Base-by-base conservation (phyloP, 768 basidiomycete genomes). In the Leccinum broughii region DNA sequence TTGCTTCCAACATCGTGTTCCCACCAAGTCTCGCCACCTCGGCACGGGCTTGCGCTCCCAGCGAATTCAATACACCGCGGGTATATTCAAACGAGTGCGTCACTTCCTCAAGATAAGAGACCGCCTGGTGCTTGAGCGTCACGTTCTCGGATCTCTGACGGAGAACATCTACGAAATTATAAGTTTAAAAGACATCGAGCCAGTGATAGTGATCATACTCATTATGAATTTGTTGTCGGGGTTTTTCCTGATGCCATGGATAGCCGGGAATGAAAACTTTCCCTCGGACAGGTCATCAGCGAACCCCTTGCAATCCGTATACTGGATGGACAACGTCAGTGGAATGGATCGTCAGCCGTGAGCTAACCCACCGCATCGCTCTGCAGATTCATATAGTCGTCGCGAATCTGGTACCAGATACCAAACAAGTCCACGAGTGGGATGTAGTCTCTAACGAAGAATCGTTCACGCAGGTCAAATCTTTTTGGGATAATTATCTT, bases 221-320 rank as follows among this genome's bases (percentile, higher is more conserved):
- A 97, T 79, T 34, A 98, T 81, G 72, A 89, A 89, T 37, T 86
- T 82, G 73, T 93, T 93, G 1, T 86, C 81, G 6, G 77, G 80
- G 68, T 94, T 86, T 7, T 89, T 83, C 35, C 90, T 87, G 51
- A 98, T 88, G 17, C 90, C 87, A 72, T 98, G 96, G 1, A 98
- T 88, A 46, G 97, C 81, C 0, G 95, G 95, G 76, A 98, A 98
- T 5, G 93, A 95, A 78, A 98, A 98, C 74, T 98, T 98, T 6
- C 96, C 96, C 76, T 98, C 96, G 0, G 92, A 89, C 13, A 98
- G 79, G 70, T 98, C 96, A 74, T 98, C 95, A 0, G 91, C 92
- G 72, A 92, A 96, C 4, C 90, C 90, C 70, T 92, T 92, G 71
- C 88, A 90, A 49, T 84, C 83, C 1, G 86, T 78, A 69, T 98